phyloP scores from a whole-genome alignment of 495 filamentous ascomycete genomes.

The Xylaria sp. region DNA sequence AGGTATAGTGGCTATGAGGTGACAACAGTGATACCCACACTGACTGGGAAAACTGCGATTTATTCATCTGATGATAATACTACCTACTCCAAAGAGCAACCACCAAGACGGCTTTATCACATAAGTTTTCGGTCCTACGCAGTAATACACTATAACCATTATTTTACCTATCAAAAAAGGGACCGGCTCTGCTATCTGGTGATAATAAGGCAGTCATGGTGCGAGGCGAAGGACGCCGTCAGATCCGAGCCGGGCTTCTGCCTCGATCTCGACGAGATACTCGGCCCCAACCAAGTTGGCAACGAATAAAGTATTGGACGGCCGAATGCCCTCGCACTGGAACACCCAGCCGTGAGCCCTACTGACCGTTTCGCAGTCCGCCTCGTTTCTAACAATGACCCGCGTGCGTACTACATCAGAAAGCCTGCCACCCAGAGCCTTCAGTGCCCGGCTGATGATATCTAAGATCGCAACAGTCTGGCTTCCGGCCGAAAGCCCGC shows the following conservation, averaged over 20 bases:
- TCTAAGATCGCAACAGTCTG: constrained; percentile 32
- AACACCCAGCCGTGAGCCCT: constrained; percentile 31
- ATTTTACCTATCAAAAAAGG: not conserved
- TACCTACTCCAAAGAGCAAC: not conserved
- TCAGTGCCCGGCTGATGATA: constrained; percentile 25
- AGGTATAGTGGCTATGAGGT: no score
- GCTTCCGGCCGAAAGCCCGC: constrained; percentile 26
- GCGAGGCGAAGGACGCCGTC: constrained; percentile 10
- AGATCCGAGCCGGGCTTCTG: constrained; percentile 28
- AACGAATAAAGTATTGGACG: constrained; percentile 29
- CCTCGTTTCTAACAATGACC: constrained; percentile 25
- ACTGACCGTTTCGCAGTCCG: constrained; percentile 30
- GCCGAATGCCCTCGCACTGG: constrained; percentile 27
- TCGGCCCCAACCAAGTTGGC: constrained; percentile 23
- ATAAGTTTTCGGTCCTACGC: not conserved
- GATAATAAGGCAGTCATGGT: not conserved
- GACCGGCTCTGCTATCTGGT: not conserved
- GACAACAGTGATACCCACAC: no score
- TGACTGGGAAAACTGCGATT: not conserved
- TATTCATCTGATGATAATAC: not conserved
- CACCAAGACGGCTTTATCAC: not conserved
- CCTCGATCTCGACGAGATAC: constrained; percentile 32
- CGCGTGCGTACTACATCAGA: constrained; percentile 32
- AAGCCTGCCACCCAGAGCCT: constrained; percentile 27
- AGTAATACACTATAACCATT: not conserved